Base-by-base conservation (phyloP, 169 alveolate species). In the Cryptosporidium ubiquitum region DNA sequence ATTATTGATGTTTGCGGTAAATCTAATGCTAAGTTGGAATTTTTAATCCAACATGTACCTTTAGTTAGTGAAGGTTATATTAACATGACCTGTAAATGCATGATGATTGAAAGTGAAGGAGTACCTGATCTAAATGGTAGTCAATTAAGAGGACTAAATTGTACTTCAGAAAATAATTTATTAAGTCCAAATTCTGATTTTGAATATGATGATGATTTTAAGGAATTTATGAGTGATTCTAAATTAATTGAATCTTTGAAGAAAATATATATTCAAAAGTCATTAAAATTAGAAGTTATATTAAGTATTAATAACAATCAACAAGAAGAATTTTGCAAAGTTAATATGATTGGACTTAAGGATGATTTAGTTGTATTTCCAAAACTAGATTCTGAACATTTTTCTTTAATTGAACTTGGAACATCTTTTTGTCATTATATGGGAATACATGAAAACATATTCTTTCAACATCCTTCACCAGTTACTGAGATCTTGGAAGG, bases 381-480 rank as follows among this genome's bases (percentile, higher is more conserved):
- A n/a, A 73, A 73, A 20, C 26, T 73, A 5, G 58, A 55, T 9
- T 9, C 31, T 20, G 69, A 73, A 20, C 85, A 73, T 31, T 51
- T 29, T 58, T 73, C 85, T 33, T 58, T 73, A 33, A 35, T 73
- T 12, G 55, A 73, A 57, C n/a, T 57, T n/a, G 85, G 85, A n/a
- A 73, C 55, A 18, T 33, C 57, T 0, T n/a, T 73, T 37, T 73
- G 85, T 20, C 23, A 52, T 29, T 55, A 55, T 73, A 33, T 73
- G 3, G 70, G 70, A 20, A 73, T 33, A 58, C 42, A 20, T 10
- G 39, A 55, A 23, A 73, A 73, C 33, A 23, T 52, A 5, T 73
- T 52, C 42, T 73, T 73, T 58, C 52, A 73, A 5, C 85, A 73
- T 73, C 85, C 85, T 23, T 51, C 85, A 0, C 85, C 85, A n/a